These are phyloP conservation scores for Hanseniaspora sp. DNA, from an alignment of 1,139 yeast species.

Conservation along the genomic window DNA sequence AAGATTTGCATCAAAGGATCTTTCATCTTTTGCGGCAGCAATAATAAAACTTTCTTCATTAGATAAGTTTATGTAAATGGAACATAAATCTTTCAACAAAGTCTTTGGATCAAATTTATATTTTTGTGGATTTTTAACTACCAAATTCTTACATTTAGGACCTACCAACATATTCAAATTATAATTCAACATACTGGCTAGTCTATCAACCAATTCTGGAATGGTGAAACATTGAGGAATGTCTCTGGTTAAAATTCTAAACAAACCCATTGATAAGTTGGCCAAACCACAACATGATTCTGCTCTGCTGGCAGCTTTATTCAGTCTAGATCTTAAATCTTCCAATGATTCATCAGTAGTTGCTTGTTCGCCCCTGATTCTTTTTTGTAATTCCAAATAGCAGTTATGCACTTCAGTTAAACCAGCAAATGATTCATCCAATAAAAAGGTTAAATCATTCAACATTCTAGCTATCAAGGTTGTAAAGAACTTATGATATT, in stretches of 20 bases:
- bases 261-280: conserved; percentile 68
- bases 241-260: conserved; percentile 71
- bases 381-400: conserved; percentile 45
- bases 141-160: conserved; percentile 79
- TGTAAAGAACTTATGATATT: conserved; percentile 60
- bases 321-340: conserved; percentile 48
- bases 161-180: conserved; percentile 86
- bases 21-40: conserved; percentile 81
- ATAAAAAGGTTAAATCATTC: conserved; percentile 81
- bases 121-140: conserved; percentile 73
- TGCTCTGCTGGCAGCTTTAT: conserved; percentile 63
- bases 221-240: conserved; percentile 80
- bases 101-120: conserved; percentile 74
- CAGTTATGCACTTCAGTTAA: conserved; percentile 64
- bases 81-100: conserved; percentile 56
- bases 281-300: conserved; percentile 73
- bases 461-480: conserved; percentile 88
- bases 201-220: conserved; percentile 81
- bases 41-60: conserved; percentile 51
- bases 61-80: conserved; percentile 64
- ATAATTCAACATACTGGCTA: conserved; percentile 92
- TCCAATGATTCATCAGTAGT: conserved; percentile 44
- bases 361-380: conserved; percentile 34
- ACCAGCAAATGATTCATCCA: conserved; percentile 82
- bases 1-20: conserved; percentile 61